Base-by-base conservation (phyloP, 1,139 yeast genomes). In the Kodamaea anthophila region DNA sequence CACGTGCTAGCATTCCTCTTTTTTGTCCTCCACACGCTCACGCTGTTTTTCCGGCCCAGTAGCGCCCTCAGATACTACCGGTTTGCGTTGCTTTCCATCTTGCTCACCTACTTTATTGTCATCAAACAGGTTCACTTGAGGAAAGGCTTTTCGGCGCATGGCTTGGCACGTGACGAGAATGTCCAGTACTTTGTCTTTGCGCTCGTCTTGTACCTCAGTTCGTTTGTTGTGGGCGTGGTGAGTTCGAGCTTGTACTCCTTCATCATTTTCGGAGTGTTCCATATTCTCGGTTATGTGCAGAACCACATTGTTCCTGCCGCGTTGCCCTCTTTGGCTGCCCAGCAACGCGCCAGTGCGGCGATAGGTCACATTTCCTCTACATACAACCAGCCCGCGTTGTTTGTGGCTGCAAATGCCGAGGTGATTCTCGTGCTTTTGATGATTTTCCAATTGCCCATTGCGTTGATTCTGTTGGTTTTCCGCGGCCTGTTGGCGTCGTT, bases 191-290 rank as follows among this genome's bases (percentile, higher is more conserved):
- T 71, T 33, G 26, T 50, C 12, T 53, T 72, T 39, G 74, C 77
- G 0, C 35, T 55, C 5, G 47, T 59, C 12, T 57, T 70, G 21
- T 61, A 51, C 31, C 30, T 49, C 18, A 42, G 57, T 9, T 55
- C 65, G 36, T 53, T 48, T 35, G 39, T 46, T 15, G 44, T 60
- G 29, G 65, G 62, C 2, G 46, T 45, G 12, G 44, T 64, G 13
- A 44, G 55, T 6, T 66, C 67, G n/a, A 51, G 63, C 7, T 55
- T 72, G 26, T 70, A 70, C 44, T 69, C 81, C 16, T 76, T 72
- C 37, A 58, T 64, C 4, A 68, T 76, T n/a, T 77, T 66, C 49
- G 71, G 80, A 1, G 38, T 70, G 3, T 77, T 77, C 58, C 83
- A 77, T 51, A 54, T 68, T 14, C 51, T 74, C 37, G 60, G 65